Evolutionary conservation across 2,329 filamentous ascomycete species (phyloP).

Genomic region (Cyanodermella asteris): DNA sequence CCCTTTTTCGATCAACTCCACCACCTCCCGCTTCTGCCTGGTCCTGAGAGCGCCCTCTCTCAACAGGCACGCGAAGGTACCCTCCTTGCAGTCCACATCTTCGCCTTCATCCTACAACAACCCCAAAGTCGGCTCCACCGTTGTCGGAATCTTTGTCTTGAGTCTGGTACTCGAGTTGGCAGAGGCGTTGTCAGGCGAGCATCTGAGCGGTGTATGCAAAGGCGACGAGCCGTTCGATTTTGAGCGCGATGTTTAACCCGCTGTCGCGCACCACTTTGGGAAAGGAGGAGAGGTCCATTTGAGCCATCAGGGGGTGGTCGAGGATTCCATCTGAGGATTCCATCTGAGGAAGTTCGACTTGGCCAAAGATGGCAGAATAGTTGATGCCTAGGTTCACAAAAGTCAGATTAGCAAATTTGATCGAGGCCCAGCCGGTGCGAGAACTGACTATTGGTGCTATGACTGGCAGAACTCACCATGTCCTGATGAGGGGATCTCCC

Average conservation of each 20-base stretch:
- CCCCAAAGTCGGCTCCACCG: slow-evolving; percentile 8
- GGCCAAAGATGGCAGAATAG: slow-evolving; percentile 18
- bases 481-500: slow-evolving; percentile 20
- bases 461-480: too few species aligned
- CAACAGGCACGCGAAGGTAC: slow-evolving; percentile 13
- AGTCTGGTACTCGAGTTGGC: slow-evolving; percentile 13
- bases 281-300: slow-evolving; percentile 3
- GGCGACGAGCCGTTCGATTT: slow-evolving; percentile 11
- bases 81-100: slow-evolving; percentile 9
- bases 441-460: too few species aligned
- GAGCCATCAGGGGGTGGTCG: slow-evolving; percentile 10
- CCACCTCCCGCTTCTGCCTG: slow-evolving; percentile 10
- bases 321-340: slow-evolving; percentile 8
- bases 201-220: slow-evolving; percentile 21
- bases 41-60: slow-evolving; percentile 13
- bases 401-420: slow-evolving; percentile 1
- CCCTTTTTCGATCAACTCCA: slow-evolving; percentile 6
- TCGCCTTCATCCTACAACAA: slow-evolving; percentile 12
- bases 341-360: slow-evolving; percentile 14
- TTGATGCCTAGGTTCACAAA: slow-evolving; percentile 17
- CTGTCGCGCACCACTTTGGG: slow-evolving; percentile 1
- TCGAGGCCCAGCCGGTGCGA: too few species aligned
- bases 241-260: slow-evolving; percentile 5
- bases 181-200: slow-evolving; percentile 16
- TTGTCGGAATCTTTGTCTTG: slow-evolving; percentile 12